A percentile compares a stretch with the other conserved stretches of the same genome.
Evolutionary conservation across 495 filamentous ascomycete species (phyloP).

Genomic region (Xylaria bambusicola): DNA sequence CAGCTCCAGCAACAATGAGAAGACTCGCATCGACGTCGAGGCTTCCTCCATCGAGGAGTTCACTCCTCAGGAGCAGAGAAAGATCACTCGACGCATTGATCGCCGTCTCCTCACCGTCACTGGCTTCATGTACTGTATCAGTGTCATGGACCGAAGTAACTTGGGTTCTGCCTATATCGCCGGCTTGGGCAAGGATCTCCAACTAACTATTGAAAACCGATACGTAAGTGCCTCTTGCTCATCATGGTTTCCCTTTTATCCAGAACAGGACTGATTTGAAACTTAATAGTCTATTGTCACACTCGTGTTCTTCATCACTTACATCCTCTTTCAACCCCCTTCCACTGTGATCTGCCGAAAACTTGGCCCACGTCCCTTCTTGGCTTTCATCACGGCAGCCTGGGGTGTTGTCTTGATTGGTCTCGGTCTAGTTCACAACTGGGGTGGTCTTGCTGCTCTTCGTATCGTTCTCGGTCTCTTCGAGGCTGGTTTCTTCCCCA

Average conservation of each 20-base stretch:
- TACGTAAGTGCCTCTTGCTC: conserved; percentile 33
- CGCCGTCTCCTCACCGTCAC: conserved; percentile 57
- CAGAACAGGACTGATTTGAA: conserved; percentile 8
- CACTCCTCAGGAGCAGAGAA: conserved; percentile 29
- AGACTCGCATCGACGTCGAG: conserved; percentile 27
- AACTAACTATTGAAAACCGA: conserved; percentile 41
- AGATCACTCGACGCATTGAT: conserved; percentile 59
- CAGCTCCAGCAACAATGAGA: conserved; percentile 23
- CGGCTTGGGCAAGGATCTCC: conserved; percentile 53
- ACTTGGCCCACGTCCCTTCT: conserved; percentile 55
- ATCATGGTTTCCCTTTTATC: not conserved
- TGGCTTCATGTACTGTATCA: conserved; percentile 62
- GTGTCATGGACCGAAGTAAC: conserved; percentile 65
- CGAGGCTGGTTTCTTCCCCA: conserved; percentile 64
- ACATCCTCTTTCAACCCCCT: conserved; percentile 56
- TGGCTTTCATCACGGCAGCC: conserved; percentile 53
- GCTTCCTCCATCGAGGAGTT: conserved; percentile 23
- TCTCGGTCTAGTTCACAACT: conserved; percentile 58
- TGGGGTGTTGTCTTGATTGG: conserved; percentile 56
- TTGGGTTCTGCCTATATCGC: conserved; percentile 58
- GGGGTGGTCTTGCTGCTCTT: conserved; percentile 50
- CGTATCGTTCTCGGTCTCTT: conserved; percentile 62
- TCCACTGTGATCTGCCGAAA: conserved; percentile 57
- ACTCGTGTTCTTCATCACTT: conserved; percentile 64
- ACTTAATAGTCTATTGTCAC: conserved; percentile 46